These are phyloP conservation scores for Apiotrichum sp. DNA, from an alignment of 1,284 basidiomycete species.

Conservation along the genomic window DNA sequence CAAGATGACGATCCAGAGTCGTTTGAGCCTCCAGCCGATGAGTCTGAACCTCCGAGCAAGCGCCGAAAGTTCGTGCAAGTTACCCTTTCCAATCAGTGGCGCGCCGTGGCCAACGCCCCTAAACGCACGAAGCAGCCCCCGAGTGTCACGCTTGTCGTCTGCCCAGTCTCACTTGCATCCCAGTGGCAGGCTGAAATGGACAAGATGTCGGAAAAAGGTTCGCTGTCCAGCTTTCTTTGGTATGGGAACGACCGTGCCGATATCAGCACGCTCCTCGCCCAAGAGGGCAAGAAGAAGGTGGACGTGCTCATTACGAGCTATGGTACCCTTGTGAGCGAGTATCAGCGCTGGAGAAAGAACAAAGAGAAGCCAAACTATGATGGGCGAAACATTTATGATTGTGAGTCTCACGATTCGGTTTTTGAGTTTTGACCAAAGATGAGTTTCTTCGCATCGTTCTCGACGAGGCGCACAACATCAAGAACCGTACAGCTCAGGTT, in stretches of 20 bases:
- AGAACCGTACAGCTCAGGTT: constrained; percentile 80
- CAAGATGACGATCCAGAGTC: constrained; percentile 27
- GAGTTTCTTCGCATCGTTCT: constrained; percentile 42
- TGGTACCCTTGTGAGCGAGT: constrained; percentile 77
- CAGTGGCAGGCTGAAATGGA: constrained; percentile 89
- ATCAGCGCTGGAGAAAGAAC: constrained; percentile 55
- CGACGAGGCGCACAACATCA: constrained; percentile 94
- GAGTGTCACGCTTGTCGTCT: constrained; percentile 79
- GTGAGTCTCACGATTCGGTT: constrained; percentile 52
- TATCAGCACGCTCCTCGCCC: constrained; percentile 58
- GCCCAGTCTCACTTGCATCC: constrained; percentile 79
- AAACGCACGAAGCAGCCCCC: constrained; percentile 27
- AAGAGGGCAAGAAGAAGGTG: constrained; percentile 51
- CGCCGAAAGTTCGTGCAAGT: constrained; percentile 44
- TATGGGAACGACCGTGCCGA: constrained; percentile 77
- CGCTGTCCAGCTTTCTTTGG: constrained; percentile 64
- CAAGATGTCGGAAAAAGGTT: constrained; percentile 58
- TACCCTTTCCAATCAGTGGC: constrained; percentile 45
- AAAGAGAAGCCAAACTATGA: constrained; percentile 53
- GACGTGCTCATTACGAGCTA: constrained; percentile 87
- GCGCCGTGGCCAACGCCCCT: constrained; percentile 28
- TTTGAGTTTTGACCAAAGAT: constrained; percentile 19
- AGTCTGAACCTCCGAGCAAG: constrained; percentile 26
- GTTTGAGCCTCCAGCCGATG: constrained; percentile 5
- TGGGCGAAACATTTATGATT: constrained; percentile 57